Evolutionary conservation across 805 yeast genomes (phyloP), one percentile per base, ranked within the genome.

Genomic region (Candida oleophila): DNA sequence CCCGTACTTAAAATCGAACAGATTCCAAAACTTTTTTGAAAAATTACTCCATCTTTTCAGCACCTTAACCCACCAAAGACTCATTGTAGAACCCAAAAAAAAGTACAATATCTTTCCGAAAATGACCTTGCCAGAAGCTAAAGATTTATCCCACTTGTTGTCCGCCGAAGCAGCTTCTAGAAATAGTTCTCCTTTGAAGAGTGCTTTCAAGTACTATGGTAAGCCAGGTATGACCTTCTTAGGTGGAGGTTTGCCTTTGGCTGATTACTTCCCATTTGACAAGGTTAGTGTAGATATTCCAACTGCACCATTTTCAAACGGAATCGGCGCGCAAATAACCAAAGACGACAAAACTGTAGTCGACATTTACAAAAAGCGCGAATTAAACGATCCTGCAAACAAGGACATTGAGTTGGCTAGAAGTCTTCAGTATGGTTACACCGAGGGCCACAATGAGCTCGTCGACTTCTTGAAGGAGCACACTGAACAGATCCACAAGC

Each of bases 231-330:
- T 94, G 61, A 83, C 89, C 47, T 91, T 90, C 62, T 78, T 92
- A 46, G 98, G 97, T 46, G 99, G 98, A 57, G 99, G 99, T 5
- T 78, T 92, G 56, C 99, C 99, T 12, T 71, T 89, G 64, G 73
- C 96, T 21, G 92, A 87, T 52, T 87, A 88, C 68, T 92, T 92
- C 78, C 98, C 99, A 38, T 89, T 92, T 78, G 89, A 90, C 58
- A 80, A 82, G 54, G 64, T 92, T 48, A 64, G 76, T 19, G 85
- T 86, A 12, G 81, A 80, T 46, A 74, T 89, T 4, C 96, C 96
- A 47, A 75, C 82, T 11, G 86, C 94, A 19, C 95, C 96, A 1
- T 92, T 90, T 64, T 59, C 73, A 12, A 74, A 81, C 22, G 97
- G 97, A 46, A 86, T 89, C 51, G 88, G 84, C 30, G 83, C 85